Evolutionary conservation across 1,139 yeast species (phyloP), one percentile per base, ranked within the genome.

Genomic region (Scheffersomyces titani): DNA sequence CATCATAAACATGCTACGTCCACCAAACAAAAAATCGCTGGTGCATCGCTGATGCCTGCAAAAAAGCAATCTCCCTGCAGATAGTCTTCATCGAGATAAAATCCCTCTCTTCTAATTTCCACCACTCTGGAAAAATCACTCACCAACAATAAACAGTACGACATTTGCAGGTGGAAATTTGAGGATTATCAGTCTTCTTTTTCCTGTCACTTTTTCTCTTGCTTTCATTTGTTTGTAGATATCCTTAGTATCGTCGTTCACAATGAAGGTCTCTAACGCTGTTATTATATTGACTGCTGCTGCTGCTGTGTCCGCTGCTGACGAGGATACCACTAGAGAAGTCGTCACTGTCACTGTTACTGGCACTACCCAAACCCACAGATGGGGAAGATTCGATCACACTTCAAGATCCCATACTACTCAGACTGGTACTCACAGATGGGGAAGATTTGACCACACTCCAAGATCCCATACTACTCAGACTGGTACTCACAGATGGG

Each of bases 351-450:
- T 73, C 59, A 64, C 67, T 45, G 67, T 66, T 50, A 65, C 70
- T 46, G 71, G 69, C 54, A 55, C 66, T 48, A 63, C 73, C 55
- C 57, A n/a, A n/a, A 80, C 84, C 57, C 83, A 80, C 73, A 76
- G 68, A 62, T 73, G 72, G 63, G 87, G 87, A 56, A 78, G 74
- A 68, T 83, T 83, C 65, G 77, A 84, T 77, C 80, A 82, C 72
- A 82, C 87, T 59, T 67, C 70, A 60, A 64, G 68, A 20, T 66
- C 75, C 13, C 60, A 73, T 44, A 68, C 74, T 52, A 60, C 67
- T 48, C 59, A 58, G 50, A 59, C 65, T 9, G 78, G 80, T 59
- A 77, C 81, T 54, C 80, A 75, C 69, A 72, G 61, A 58, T 65
- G 67, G 56, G 81, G 80, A 53, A 72, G 75, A 65, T 78, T 78